Conservation (phyloP, 148 eudicot genomes). For the Rhododendron williamsianum region DNA sequence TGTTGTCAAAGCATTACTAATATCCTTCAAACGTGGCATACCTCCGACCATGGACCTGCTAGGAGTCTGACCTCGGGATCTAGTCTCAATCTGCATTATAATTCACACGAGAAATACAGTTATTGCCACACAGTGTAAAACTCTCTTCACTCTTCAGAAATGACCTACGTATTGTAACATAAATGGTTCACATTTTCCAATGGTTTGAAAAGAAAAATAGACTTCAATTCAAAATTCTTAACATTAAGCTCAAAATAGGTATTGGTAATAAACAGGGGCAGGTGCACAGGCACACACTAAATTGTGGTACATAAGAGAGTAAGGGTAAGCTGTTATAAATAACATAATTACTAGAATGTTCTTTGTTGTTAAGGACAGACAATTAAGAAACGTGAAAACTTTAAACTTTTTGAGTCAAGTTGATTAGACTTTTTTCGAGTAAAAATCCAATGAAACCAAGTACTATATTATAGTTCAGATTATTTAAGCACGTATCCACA, state of each 20-base stretch:
- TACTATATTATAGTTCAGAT: background rate
- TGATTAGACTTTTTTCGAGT: background rate
- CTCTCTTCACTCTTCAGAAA: background rate
- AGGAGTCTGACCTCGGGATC: slow-evolving; percentile 66
- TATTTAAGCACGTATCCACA: background rate
- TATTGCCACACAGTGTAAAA: background rate
- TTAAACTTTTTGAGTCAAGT: background rate
- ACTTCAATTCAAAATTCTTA: background rate
- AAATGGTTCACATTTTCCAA: background rate
- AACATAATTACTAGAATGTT: background rate
- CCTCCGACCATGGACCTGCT: slow-evolving; percentile 34
- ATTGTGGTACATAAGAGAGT: background rate
- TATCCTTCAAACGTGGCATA: slow-evolving; percentile 64
- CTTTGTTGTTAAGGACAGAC: background rate
- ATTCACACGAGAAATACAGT: background rate
- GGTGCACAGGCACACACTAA: background rate
- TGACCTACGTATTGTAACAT: background rate
- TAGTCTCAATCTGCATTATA: slow-evolving; percentile 57
- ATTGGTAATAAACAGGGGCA: background rate
- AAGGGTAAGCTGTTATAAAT: background rate
- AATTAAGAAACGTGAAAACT: background rate
- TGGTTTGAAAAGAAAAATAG: background rate
- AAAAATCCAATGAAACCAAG: background rate
- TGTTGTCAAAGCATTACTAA: slow-evolving; percentile 74
- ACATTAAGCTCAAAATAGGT: slow-evolving; percentile 5